Conservation (phyloP, 108 stramenopile species). For the Fragilariopsis cylindrus region DNA sequence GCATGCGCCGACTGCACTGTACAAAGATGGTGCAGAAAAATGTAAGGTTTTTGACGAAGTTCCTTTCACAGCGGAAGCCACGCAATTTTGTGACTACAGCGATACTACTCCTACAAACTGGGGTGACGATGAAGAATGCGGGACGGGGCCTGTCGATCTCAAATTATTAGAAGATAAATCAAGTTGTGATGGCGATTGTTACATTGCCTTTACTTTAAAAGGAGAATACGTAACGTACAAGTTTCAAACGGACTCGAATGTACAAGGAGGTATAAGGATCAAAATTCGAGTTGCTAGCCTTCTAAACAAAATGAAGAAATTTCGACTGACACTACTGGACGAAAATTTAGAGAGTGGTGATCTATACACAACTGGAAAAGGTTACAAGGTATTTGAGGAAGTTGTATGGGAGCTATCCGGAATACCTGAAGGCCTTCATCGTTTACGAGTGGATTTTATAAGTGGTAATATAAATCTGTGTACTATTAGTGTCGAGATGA, state of each 20-base stretch:
- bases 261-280: not conserved
- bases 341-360: slow-evolving; percentile 4
- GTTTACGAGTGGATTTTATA: not conserved
- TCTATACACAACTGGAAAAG: not conserved
- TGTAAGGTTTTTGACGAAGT: not conserved
- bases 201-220: not conserved
- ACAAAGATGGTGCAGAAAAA: not conserved
- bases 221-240: slow-evolving; percentile 1
- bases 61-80: slow-evolving; percentile 3
- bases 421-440: slow-evolving; percentile 7
- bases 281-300: not conserved
- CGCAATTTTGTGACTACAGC: slow-evolving; percentile 1
- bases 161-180: not conserved
- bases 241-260: not conserved
- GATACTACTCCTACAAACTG: not conserved
- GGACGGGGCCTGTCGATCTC: slow-evolving; percentile 7
- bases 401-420: slow-evolving; percentile 8
- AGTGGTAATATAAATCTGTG: slow-evolving; percentile 6
- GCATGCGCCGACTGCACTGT: not conserved
- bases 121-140: not conserved
- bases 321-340: not conserved
- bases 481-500: not conserved
- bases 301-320: not conserved
- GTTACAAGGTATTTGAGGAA: slow-evolving; percentile 3
- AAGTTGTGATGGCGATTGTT: not conserved